Base-by-base conservation (phyloP, 2,329 filamentous ascomycete genomes). In the Gyromitra esculenta region DNA sequence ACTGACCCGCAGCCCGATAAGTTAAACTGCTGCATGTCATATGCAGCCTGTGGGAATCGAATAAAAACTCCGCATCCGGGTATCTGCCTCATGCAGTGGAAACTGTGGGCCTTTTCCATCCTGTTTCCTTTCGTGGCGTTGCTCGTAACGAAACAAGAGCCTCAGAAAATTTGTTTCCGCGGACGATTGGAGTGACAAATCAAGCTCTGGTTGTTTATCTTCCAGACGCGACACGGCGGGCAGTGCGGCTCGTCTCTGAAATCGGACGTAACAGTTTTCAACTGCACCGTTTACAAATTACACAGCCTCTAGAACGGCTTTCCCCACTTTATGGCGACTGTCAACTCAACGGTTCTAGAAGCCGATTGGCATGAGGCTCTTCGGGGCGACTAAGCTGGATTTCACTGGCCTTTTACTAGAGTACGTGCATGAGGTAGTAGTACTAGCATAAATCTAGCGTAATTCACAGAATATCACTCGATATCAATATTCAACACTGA, bases 1-100 rank as follows among this genome's bases (percentile, higher is more conserved):
- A 31, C 56, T 70, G 72, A 64, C 59, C 39, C 60, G 35, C 62
- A 70, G 72, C 65, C 50, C 57, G 57, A 54, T 45, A 64, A 64
- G 68, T 52, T 21, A 71, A 56, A 37, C 59, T 50, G 13, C 67
- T 75, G 72, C 72, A 71, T 69, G 72, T 65, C 72, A 75, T 75
- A 43, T 70, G 72, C 66, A 75, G 65, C 54, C 57, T 68, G 13
- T 43, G 25, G 15, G 9, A 60, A 73, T 64, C 50, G 52, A 72
- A 65, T 35, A 37, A 73, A 66, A 67, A 52, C 65, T 74, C 59
- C 72, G 64, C 65, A 70, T 70, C 31, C 56, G 71, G 41, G 64
- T 68, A 74, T 71, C 67, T 71, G 41, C 71, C 48, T 50, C 65
- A 64, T 70, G 65, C 72, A 75, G 65, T 63, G 41, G 71, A 75